Conservation (phyloP, 306 rosid species). For the Urtica urens region DNA sequence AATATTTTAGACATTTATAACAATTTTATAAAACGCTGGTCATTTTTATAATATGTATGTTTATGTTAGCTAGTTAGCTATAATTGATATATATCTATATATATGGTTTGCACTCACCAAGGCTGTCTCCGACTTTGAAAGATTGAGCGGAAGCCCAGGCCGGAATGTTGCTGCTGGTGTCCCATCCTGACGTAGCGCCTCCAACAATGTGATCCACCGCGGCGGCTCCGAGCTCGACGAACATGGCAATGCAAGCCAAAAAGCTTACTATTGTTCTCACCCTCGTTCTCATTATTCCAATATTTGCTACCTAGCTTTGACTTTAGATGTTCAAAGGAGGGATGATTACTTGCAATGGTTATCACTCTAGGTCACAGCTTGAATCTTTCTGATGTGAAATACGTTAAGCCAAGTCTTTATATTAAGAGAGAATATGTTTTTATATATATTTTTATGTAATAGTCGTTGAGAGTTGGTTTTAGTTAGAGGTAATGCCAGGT, state of each 20-base stretch:
- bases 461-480: slow-evolving; percentile 21
- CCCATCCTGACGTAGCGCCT: slow-evolving; percentile 73
- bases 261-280: slow-evolving; percentile 26
- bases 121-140: slow-evolving; percentile 55
- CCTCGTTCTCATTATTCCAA: slow-evolving; percentile 42
- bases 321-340: too few relatives aligned
- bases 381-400: background rate
- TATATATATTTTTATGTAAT: background rate
- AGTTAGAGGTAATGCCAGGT: slow-evolving; percentile 9
- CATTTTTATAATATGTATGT: too few relatives aligned
- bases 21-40: too few relatives aligned
- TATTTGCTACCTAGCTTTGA: too few relatives aligned
- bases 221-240: slow-evolving; percentile 36
- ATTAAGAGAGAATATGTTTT: background rate
- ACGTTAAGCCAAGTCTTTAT: background rate
- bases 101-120: slow-evolving; percentile 58
- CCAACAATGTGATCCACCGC: slow-evolving; percentile 52
- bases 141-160: slow-evolving; percentile 49
- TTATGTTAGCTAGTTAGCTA: too few relatives aligned
- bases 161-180: slow-evolving; percentile 35
- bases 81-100: too few relatives aligned
- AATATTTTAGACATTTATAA: too few relatives aligned
- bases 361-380: too few relatives aligned
- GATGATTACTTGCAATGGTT: too few relatives aligned
- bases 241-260: slow-evolving; percentile 19